phyloP scores from a whole-genome alignment of 1,284 basidiomycete genomes.

The Volvariella surrecta region DNA sequence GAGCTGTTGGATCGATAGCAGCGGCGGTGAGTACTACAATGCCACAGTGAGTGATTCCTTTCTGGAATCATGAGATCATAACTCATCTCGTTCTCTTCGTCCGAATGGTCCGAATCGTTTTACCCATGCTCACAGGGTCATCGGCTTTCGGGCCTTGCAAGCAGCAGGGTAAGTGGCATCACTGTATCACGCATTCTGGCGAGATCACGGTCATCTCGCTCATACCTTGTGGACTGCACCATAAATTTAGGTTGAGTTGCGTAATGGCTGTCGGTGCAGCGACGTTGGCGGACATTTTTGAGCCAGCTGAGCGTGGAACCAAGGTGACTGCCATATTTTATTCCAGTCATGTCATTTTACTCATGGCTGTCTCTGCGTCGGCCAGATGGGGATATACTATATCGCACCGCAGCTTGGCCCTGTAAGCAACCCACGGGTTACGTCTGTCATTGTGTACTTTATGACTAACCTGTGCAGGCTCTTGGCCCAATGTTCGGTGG shows the following conservation, averaged over 20 bases:
- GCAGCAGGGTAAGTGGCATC: slow-evolving; percentile 41
- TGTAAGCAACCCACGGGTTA: slow-evolving; percentile 13
- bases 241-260: slow-evolving; percentile 51
- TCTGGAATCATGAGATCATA: background rate
- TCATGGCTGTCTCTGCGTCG: background rate
- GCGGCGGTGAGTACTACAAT: slow-evolving; percentile 58
- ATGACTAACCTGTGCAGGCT: slow-evolving; percentile 18
- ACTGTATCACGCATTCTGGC: background rate
- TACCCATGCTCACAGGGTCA: slow-evolving; percentile 32
- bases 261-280: slow-evolving; percentile 77
- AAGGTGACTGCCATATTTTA: slow-evolving; percentile 25
- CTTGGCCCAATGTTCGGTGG: slow-evolving; percentile 72
- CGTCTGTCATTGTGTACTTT: too few species aligned
- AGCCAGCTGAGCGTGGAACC: slow-evolving; percentile 68
- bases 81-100: slow-evolving; percentile 1
- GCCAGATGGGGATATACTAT: slow-evolving; percentile 68
- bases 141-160: slow-evolving; percentile 67
- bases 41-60: slow-evolving; percentile 23
- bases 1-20: slow-evolving; percentile 55
- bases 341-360: too few species aligned
- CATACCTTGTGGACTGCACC: background rate
- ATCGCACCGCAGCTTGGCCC: slow-evolving; percentile 50
- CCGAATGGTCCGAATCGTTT: background rate
- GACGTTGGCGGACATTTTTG: slow-evolving; percentile 77
- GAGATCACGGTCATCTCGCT: background rate